Percentiles rank a stretch among this genome's conserved stretches.
Conservation (phyloP, 805 yeast genomes). For the Wickerhamomyces strasburgensis region DNA sequence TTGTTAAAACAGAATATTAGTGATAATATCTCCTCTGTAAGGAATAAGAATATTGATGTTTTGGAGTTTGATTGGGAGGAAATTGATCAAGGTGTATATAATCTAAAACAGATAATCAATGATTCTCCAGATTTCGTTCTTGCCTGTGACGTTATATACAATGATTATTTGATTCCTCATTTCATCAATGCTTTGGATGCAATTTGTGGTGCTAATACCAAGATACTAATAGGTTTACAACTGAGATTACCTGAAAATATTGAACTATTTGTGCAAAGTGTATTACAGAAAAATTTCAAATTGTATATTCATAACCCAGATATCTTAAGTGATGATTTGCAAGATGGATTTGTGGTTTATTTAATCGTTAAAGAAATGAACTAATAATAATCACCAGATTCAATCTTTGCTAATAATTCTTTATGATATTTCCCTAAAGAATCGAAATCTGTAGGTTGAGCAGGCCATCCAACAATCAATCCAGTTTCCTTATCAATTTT, state of each 20-base stretch:
- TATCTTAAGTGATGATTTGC: conserved; percentile 29
- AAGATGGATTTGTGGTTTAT: conserved; percentile 43
- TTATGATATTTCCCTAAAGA: conserved; percentile 65
- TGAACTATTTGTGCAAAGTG: conserved; percentile 38
- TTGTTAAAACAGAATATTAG: conserved; percentile 42
- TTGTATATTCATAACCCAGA: conserved; percentile 32
- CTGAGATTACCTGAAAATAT: conserved; percentile 47
- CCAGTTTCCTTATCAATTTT: conserved; percentile 73
- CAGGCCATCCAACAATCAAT: conserved; percentile 92
- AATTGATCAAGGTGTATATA: conserved; percentile 30
- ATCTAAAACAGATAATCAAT: conserved; percentile 14
- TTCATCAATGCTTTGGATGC: conserved; percentile 39
- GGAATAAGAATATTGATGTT: conserved; percentile 32
- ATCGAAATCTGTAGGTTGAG: conserved; percentile 69
- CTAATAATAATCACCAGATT: conserved; percentile 9
- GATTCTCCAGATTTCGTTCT: conserved; percentile 41
- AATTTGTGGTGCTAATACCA: conserved; percentile 32
- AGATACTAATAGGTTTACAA: conserved; percentile 45
- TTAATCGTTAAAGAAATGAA: conserved; percentile 22
- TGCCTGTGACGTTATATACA: conserved; percentile 65
- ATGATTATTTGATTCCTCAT: conserved; percentile 49
- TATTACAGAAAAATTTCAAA: conserved; percentile 29
- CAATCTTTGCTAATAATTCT: conserved; percentile 44
- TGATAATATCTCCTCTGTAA: conserved; percentile 28
- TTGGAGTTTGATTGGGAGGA: conserved; percentile 62